A percentile compares a stretch with the other conserved stretches of the same genome.
Evolutionary conservation across 208 protist genomes (phyloP).

Genomic region (Vickermania spadyakhi): DNA sequence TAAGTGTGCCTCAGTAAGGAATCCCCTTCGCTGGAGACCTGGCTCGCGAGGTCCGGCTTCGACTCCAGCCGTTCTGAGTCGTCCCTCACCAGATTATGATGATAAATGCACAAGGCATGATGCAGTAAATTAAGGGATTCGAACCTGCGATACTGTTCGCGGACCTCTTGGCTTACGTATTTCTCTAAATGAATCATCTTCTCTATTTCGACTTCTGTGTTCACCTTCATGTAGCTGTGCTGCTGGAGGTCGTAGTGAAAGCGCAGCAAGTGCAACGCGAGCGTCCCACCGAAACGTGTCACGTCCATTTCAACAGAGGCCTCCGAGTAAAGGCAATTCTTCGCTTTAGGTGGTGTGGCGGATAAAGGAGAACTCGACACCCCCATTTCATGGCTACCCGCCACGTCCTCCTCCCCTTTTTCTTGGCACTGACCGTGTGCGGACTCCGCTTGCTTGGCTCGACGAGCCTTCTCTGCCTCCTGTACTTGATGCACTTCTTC

Average conservation of each 20-base stretch:
- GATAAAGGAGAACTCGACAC: not conserved
- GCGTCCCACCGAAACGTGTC: slow-evolving; percentile 44
- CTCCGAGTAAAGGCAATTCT: slow-evolving; percentile 72
- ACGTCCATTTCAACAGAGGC: slow-evolving; percentile 52
- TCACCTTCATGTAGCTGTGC: slow-evolving; percentile 57
- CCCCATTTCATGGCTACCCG: not conserved
- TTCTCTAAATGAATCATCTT: slow-evolving; percentile 41
- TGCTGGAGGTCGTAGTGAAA: slow-evolving; percentile 53
- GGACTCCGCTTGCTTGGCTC: not conserved
- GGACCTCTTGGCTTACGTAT: slow-evolving; percentile 34
- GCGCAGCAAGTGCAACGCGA: slow-evolving; percentile 73
- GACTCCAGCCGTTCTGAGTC: no score
- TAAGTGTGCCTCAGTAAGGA: not conserved
- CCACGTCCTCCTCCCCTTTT: not conserved
- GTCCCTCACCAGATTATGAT: not conserved
- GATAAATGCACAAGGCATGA: slow-evolving; percentile 19
- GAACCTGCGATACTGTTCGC: slow-evolving; percentile 22
- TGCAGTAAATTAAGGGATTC: slow-evolving; percentile 20
- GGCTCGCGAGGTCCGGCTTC: no score
- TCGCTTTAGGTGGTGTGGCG: slow-evolving; percentile 3
- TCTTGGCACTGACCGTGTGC: not conserved
- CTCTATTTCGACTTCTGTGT: slow-evolving; percentile 39
- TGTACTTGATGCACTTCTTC: slow-evolving; percentile 23
- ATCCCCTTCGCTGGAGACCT: not conserved
- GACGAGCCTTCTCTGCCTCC: slow-evolving; percentile 14